phyloP scores from a whole-genome alignment of 306 rosid genomes.

The Sindora glabra region DNA sequence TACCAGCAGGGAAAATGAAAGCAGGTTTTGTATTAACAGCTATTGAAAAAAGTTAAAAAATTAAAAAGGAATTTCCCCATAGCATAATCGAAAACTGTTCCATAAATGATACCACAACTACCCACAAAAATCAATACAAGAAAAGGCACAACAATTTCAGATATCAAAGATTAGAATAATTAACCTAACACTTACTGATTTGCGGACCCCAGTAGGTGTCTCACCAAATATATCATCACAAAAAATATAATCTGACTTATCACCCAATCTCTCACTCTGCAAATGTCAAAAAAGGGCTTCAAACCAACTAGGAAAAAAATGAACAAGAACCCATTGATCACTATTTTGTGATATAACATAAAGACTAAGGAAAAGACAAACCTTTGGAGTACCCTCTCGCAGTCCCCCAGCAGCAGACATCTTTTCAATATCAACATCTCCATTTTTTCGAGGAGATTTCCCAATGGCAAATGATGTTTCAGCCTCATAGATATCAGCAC shows the following conservation, averaged over 20 bases:
- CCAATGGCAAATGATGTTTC: constrained; percentile 58
- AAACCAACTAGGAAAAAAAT: constrained; percentile 9
- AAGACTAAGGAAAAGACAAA: constrained; percentile 15
- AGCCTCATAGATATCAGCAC: constrained; percentile 25
- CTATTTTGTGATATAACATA: not conserved
- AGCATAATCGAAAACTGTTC: not conserved
- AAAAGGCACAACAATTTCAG: not conserved
- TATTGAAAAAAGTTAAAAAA: too few species aligned
- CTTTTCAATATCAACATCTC: constrained; percentile 34
- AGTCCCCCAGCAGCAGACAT: constrained; percentile 42
- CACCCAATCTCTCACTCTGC: constrained; percentile 94
- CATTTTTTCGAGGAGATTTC: constrained; percentile 63
- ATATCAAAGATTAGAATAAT: not conserved
- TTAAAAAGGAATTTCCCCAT: not conserved
- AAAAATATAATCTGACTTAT: constrained; percentile 54
- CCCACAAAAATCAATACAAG: not conserved
- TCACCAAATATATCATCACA: constrained; percentile 98
- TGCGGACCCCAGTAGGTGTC: constrained; percentile 88
- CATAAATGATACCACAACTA: not conserved
- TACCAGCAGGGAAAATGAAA: too few species aligned
- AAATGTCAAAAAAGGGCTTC: constrained; percentile 11
- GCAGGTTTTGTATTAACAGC: too few species aligned
- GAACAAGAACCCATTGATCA: not conserved
- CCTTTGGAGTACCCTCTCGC: constrained; percentile 98
- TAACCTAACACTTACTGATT: constrained; percentile 42